Base-by-base conservation (phyloP, 2,329 filamentous ascomycete species). In the Didymella lethalis region DNA sequence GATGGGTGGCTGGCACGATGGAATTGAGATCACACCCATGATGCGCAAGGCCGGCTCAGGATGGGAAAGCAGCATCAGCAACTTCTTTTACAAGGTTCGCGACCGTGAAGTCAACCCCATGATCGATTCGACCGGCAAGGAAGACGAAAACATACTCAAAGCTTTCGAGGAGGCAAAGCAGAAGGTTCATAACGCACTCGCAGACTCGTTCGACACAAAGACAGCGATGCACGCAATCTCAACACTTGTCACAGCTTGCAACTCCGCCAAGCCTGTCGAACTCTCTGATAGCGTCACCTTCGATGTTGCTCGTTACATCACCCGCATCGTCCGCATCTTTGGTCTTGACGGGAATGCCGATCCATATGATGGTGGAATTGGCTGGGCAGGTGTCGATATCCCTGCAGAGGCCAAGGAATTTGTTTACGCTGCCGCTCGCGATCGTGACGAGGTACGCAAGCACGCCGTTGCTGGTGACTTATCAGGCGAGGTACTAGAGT, bases 181-280 rank as follows among this genome's bases (percentile, higher is more conserved):
- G 23, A 80, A 83, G n/a, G 78, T 89, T n/a, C 79, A 89, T 68
- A 80, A 81, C 41, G 89, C 90, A 1, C 82, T 97, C 16, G 84
- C 84, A 66, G 92, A 96, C 78, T 97, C 93, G 0, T 96, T 97
- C 75, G 90, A 97, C 77, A 97, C 93, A 0, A 88, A 91, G 1
- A 81, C 83, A 49, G 92, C 89, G 5, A 92, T 97, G 90, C 85
- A 86, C 48, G 80, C 87, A n/a, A 89, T 97, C 46, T 86, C 88
- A 2, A 87, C 91, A 55, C 80, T 97, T 25, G 89, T 97, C 62
- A 90, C 88, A 47, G 86, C 90, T 41, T 90, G 90, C 72, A 97
- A 97, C 77, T 81, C 80, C 26, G 77, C 79, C 16, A 71, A 72
- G 47, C 72, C 71, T 43, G 57, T 69, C 28, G 67, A 64, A 7